A percentile compares a stretch with the other conserved stretches of the same genome.
These are phyloP conservation scores for Tylopilus balloui DNA, from an alignment of 768 basidiomycete genomes.

Conservation along the genomic window DNA sequence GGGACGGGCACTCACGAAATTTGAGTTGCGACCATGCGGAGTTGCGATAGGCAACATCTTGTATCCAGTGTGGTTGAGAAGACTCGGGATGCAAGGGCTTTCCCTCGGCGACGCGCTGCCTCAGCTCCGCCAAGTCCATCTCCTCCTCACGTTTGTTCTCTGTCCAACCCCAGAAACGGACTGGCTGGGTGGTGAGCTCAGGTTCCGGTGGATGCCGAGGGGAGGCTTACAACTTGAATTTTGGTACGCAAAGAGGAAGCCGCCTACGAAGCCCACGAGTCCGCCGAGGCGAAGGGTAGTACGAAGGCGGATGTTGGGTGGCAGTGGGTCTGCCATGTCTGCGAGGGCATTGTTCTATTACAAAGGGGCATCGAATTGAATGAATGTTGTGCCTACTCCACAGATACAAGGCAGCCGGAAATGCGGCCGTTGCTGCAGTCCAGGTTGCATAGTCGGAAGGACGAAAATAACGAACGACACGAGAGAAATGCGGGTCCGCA, in stretches of 20 bases:
- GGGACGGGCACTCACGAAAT: conserved; percentile 56
- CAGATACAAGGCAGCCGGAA: conserved; percentile 74
- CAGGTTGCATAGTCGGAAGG: conserved; percentile 82
- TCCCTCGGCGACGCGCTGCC: conserved; percentile 67
- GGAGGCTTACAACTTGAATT: conserved; percentile 68
- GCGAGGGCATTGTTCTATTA: conserved; percentile 11
- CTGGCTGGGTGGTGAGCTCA: conserved; percentile 36
- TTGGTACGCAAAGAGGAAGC: conserved; percentile 92
- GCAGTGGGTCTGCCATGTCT: conserved; percentile 47
- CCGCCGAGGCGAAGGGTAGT: conserved; percentile 54
- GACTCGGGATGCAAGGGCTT: conserved; percentile 86
- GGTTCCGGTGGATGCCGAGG: conserved; percentile 7
- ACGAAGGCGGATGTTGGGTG: conserved; percentile 34
- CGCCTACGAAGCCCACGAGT: conserved; percentile 80
- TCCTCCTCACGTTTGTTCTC: conserved; percentile 84
- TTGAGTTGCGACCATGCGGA: conserved; percentile 92
- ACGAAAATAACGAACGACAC: conserved; percentile 88
- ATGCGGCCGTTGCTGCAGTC: conserved; percentile 75
- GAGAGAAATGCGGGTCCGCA: conserved; percentile 80
- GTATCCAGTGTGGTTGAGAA: conserved; percentile 78
- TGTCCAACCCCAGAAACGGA: conserved; percentile 94
- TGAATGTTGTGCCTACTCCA: conserved; percentile 58
- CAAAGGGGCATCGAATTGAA: not conserved
- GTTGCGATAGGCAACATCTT: conserved; percentile 82
- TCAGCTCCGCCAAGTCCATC: conserved; percentile 73